Base-by-base conservation (phyloP, 768 basidiomycete species). In the Cystoderma amianthinum region DNA sequence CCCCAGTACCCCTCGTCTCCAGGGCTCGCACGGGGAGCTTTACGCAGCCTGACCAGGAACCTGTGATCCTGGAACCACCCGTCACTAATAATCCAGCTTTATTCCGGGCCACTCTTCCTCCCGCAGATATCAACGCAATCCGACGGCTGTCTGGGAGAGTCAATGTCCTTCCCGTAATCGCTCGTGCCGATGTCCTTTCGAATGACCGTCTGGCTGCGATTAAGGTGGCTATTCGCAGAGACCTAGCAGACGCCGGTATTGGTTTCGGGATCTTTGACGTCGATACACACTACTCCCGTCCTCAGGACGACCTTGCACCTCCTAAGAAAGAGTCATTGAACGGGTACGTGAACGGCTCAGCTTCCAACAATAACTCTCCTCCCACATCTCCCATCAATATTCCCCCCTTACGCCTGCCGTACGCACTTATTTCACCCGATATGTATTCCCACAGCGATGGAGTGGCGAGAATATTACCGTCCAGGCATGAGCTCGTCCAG, bases 261-360 rank as follows among this genome's bases (percentile, higher is more conserved):
- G 87, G 85, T 45, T 90, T 90, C 61, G 87, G 88, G 52, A 88
- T 92, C 49, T 91, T 92, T 64, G 88, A 90, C 69, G 68, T 78
- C 58, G 84, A 85, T 61, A 65, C 61, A 48, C 73, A 67, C 49
- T 68, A 73, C 57, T 65, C 68, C 46, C 68, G 65, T 58, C 47
- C 54, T 47, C 66, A 58, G 48, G 71, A 74, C 46, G 69, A 72
- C 49, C 57, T 64, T 47, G 64, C 69, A 43, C 57, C 64, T 46
- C 58, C 65, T 44, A 64, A 68, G 52, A 72, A 73, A 52, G 78
- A 80, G 57, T 51, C 67, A 25, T 54, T 68, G 30, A 80, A 81
- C 53, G 71, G 72, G 32, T 80, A 79, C 55, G n/a, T 19, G 18
- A 79, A 76, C 58, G 79, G 77, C 40, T 65, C 74, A 47, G 65